These are phyloP conservation scores for Dactylonectria macrodidyma DNA, from an alignment of 2,329 filamentous ascomycete species.

Conservation along the genomic window DNA sequence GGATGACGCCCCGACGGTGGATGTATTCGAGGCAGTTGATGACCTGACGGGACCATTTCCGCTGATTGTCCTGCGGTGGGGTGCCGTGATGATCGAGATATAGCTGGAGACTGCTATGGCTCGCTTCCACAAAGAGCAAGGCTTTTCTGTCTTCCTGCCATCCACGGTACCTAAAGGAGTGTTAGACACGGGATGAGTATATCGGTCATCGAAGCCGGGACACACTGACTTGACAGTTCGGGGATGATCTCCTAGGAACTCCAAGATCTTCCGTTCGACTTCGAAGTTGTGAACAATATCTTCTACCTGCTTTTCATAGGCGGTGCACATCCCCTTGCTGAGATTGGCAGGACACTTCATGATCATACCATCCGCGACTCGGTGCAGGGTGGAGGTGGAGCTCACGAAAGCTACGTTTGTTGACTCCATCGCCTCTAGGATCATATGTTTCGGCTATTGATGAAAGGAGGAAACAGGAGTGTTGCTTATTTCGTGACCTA, in stretches of 20 bases:
- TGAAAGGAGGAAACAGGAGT: not conserved
- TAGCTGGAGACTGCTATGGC: conserved; percentile 36
- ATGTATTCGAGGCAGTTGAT: conserved; percentile 49
- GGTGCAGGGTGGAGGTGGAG: not conserved
- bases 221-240: conserved; percentile 10
- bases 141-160: conserved; percentile 23
- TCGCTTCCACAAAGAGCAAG: conserved; percentile 37
- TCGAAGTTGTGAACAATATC: conserved; percentile 2
- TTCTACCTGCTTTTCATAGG: conserved; percentile 7
- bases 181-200: not conserved
- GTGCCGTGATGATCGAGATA: conserved; percentile 31
- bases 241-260: conserved; percentile 14
- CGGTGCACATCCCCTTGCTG: conserved; percentile 2
- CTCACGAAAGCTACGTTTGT: not conserved
- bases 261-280: conserved; percentile 17
- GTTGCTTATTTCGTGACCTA: not conserved
- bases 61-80: conserved; percentile 12
- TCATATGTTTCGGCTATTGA: not conserved
- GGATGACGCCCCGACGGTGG: conserved; percentile 51
- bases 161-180: conserved; percentile 3
- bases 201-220: not conserved
- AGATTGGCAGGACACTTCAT: conserved; percentile 13
- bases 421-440: not conserved
- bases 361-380: not conserved
- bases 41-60: conserved; percentile 48